Evolutionary conservation across 176 grass and related monocot genomes (phyloP), one percentile per base, ranked within the genome.

Genomic region (Musa troglodytarum): DNA sequence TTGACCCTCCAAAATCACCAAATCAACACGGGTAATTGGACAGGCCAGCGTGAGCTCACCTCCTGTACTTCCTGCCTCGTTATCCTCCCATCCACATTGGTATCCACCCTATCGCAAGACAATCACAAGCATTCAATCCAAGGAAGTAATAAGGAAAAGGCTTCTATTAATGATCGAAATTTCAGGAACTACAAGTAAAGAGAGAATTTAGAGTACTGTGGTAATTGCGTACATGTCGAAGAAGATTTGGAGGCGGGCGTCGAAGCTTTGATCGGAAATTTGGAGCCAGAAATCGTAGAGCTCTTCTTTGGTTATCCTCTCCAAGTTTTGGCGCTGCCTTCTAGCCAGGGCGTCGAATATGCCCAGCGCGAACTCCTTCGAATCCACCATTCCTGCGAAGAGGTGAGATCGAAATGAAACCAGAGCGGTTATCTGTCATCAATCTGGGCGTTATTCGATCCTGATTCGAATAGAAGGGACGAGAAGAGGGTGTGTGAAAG

Each of bases 271-370:
- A 81, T 99, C 95, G 63, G 90, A 94, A 68, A 99, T 99, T 85
- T 99, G 95, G 72, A 99, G 77, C 95, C 95, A 99, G 82, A 99
- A 99, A 81, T 99, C 95, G 81, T 94, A 89, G 81, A 99, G 83
- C 75, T 99, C 95, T 76, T 99, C 95, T 81, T 87, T 89, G 49
- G 82, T 94, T 66, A 99, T 91, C 82, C 95, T 77, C 79, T 99
- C 90, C 14, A 99, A 76, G 70, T 77, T 99, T 74, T 99, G 95
- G 17, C 90, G 24, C 65, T 73, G 66, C 15, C 95, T 80, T 52
- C 95, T 71, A 21, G 90, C 95, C 55, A 99, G 79, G 23, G 95
- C 95, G 82, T 99, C 95, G 84, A 99, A 99, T 69, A 99, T 89
- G 24, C 95, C 95, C 12, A 87, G 64, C 1, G 95, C 90, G 75